phyloP scores from a whole-genome alignment of 768 basidiomycete species.

The Mycena galericulata region DNA sequence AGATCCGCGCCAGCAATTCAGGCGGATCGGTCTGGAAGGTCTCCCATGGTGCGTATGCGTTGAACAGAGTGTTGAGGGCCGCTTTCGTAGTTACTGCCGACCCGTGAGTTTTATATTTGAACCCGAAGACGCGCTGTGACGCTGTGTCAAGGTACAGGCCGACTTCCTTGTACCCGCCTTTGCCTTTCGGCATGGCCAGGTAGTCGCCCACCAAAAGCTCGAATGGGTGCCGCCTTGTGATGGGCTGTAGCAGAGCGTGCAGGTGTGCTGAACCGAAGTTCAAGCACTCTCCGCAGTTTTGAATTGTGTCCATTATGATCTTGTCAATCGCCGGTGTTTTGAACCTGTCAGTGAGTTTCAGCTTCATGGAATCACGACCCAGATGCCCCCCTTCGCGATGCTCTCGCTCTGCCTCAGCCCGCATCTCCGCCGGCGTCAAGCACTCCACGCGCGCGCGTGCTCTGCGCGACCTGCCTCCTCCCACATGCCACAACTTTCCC shows the following conservation, averaged over 20 bases:
- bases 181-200: neutral
- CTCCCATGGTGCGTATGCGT: no score
- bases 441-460: no score
- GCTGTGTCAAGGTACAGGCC: neutral
- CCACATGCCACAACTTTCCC: constrained; percentile 20
- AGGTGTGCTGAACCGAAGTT: constrained; percentile 12
- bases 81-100: neutral
- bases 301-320: constrained; percentile 35
- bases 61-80: neutral
- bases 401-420: no score
- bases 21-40: no score
- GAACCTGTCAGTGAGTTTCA: constrained; percentile 10
- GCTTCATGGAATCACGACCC: constrained; percentile 37
- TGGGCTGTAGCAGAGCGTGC: constrained; percentile 41
- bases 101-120: no score
- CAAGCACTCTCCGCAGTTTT: no score
- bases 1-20: no score
- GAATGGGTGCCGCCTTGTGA: constrained; percentile 41
- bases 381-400: no score
- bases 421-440: no score
- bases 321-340: constrained; percentile 34
- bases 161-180: neutral
- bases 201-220: neutral
- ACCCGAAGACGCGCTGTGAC: no score
- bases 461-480: neutral